Conservation (phyloP, 2,329 filamentous ascomycete genomes). For the Aureobasidium sp. region DNA sequence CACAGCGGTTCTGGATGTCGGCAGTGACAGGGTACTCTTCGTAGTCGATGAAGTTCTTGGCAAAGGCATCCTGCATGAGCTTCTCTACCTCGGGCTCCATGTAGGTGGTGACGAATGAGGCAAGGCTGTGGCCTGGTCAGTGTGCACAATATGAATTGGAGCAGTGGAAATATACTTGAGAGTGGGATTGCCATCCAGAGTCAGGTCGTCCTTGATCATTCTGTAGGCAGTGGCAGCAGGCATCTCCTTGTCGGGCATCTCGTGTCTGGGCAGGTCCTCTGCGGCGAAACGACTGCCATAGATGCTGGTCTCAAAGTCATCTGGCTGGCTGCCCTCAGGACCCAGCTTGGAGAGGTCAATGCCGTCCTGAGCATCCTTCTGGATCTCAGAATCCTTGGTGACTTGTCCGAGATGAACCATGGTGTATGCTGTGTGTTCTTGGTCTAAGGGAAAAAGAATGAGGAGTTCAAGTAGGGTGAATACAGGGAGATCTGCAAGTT, state of each 20-base stretch:
- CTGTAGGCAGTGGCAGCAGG: conserved; percentile 88
- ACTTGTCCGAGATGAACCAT: conserved; percentile 32
- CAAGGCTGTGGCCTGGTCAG: conserved; percentile 51
- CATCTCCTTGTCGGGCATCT: conserved; percentile 89
- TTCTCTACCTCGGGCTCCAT: conserved; percentile 97
- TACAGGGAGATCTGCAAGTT: not conserved
- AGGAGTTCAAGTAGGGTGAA: not conserved
- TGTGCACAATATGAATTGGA: not conserved
- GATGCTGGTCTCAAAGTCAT: conserved; percentile 67
- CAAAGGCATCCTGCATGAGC: conserved; percentile 85
- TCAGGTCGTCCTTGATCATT: conserved; percentile 93
- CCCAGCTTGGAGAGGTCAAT: conserved; percentile 43
- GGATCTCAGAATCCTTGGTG: conserved; percentile 26
- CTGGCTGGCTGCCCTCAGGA: conserved; percentile 32
- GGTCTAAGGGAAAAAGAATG: not conserved
- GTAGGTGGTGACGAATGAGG: conserved; percentile 91
- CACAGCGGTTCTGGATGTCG: conserved; percentile 75
- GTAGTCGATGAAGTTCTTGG: conserved; percentile 74
- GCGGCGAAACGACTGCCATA: conserved; percentile 82
- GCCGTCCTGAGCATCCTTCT: conserved; percentile 30
- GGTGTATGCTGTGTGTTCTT: conserved; percentile 12
- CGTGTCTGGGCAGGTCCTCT: conserved; percentile 69
- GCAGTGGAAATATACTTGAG: conserved; percentile 53
- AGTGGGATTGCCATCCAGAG: conserved; percentile 84
- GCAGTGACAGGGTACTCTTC: conserved; percentile 39